phyloP scores from a whole-genome alignment of 345 rosid species.

The Angophora floribunda region DNA sequence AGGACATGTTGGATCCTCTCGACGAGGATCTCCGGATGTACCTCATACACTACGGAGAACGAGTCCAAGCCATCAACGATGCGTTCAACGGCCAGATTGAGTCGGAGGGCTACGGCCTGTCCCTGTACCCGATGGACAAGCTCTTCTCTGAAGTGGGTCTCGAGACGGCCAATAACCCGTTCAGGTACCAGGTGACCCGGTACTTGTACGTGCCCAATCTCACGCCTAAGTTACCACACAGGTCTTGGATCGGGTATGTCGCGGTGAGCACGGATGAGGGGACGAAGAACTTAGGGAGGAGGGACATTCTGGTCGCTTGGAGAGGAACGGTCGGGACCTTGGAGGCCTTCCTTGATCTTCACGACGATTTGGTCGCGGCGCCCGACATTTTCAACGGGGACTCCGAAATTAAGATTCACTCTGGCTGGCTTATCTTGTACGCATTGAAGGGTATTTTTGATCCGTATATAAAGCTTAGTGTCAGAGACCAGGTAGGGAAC shows the following conservation, averaged over 20 bases:
- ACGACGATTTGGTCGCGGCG: conserved; percentile 31
- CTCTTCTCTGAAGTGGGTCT: conserved; percentile 48
- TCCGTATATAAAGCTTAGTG: conserved; percentile 29
- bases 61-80: conserved; percentile 60
- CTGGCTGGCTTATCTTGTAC: conserved; percentile 65
- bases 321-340: conserved; percentile 77
- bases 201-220: conserved; percentile 24
- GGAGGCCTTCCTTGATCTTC: conserved; percentile 9
- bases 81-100: conserved; percentile 38
- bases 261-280: conserved; percentile 73
- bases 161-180: conserved; percentile 30
- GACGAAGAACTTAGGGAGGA: conserved; percentile 34
- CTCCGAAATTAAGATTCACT: conserved; percentile 30
- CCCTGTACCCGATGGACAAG: conserved; percentile 33
- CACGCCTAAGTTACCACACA: conserved; percentile 16
- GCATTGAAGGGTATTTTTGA: conserved; percentile 22
- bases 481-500: conserved; percentile 42
- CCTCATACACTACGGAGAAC: conserved; percentile 68
- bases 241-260: conserved; percentile 67
- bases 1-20: conserved; percentile 47
- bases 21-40: conserved; percentile 58
- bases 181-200: conserved; percentile 52
- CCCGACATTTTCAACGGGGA: conserved; percentile 21
- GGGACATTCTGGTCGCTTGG: conserved; percentile 75
- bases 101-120: conserved; percentile 41